Evolutionary conservation across 2,329 filamentous ascomycete genomes (phyloP), one percentile per base, ranked within the genome.

Genomic region (Penicillium freii): DNA sequence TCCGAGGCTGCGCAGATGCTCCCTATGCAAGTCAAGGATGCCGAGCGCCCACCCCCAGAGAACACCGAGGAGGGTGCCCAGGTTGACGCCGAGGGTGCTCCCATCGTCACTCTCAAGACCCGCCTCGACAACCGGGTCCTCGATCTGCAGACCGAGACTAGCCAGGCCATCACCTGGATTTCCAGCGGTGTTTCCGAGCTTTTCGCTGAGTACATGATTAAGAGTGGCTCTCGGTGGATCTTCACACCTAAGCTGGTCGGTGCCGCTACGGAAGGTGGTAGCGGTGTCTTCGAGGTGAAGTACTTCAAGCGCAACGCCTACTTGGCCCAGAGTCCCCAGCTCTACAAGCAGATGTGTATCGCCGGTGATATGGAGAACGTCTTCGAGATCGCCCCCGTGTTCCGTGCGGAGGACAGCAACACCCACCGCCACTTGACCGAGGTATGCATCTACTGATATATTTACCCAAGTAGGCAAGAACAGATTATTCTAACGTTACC

Each of bases 111-210:
- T 59, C 85, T 97, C 74, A 86, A 87, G 70, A 95, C 91, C 1
- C 87, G 93, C 66, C 84, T 97, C 50, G 89, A 96, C 81, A 96
- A 97, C 82, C 87, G 90, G 59, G 90, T 90, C 51, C 89, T 99
- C 79, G 92, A 97, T 78, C 89, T 97, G 72, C 88, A 94, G 56
- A 90, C 91, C 1, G 91, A 92, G 61, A 89, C 95, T 61, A 95
- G 94, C 77, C 91, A 95, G 73, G 91, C 92, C 58, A 91, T 92
- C 69, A 93, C 93, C 81, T 76, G 81, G 69, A 85, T 88, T 69
- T 87, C 85, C 63, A 81, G 81, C 69, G 86, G 84, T 56, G 85
- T 90, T 39, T 82, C 84, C 59, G 81, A 84, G 60, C 81, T 94
- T 13, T 95, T 95, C 76, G 80, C 83, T 57, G 87, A 92, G 66